Conservation (phyloP, 1,284 basidiomycete genomes). For the Agroathelia rolfsii region DNA sequence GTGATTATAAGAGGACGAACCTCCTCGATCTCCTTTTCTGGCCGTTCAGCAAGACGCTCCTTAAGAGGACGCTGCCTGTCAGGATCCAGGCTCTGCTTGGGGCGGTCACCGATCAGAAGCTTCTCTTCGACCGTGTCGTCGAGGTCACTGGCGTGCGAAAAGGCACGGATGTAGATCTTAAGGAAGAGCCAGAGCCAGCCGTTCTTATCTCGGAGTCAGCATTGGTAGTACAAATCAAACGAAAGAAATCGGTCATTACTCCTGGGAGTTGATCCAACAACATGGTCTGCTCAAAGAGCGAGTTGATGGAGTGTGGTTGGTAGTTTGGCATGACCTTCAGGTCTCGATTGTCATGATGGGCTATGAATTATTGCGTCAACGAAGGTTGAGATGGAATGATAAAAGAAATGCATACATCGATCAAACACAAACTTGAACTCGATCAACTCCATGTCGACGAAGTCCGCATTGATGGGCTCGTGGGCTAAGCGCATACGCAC, state of each 20-base stretch:
- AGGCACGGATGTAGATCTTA: slow-evolving; percentile 64
- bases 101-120: slow-evolving; percentile 66
- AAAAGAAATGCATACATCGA: slow-evolving; percentile 36
- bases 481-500: slow-evolving; percentile 74
- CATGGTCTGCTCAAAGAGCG: slow-evolving; percentile 56
- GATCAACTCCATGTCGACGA: slow-evolving; percentile 71
- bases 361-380: slow-evolving; percentile 24
- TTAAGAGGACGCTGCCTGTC: slow-evolving; percentile 41
- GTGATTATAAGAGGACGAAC: slow-evolving; percentile 25
- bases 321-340: slow-evolving; percentile 69
- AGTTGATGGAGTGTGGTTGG: slow-evolving; percentile 44
- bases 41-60: slow-evolving; percentile 42
- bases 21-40: slow-evolving; percentile 45
- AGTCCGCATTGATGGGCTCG: slow-evolving; percentile 54
- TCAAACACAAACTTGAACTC: slow-evolving; percentile 79
- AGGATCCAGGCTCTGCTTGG: slow-evolving; percentile 47
- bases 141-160: slow-evolving; percentile 68
- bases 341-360: slow-evolving; percentile 77
- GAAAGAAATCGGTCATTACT: slow-evolving; percentile 29
- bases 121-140: slow-evolving; percentile 71
- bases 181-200: slow-evolving; percentile 66
- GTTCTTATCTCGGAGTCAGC: too few species aligned
- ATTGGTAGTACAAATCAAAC: slow-evolving; percentile 27
- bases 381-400: slow-evolving; percentile 7
- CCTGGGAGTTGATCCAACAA: slow-evolving; percentile 53